A percentile compares a stretch with the other conserved stretches of the same genome.
These are phyloP conservation scores for Panaeolus papilionaceus DNA, from an alignment of 768 basidiomycete species.

Conservation along the genomic window DNA sequence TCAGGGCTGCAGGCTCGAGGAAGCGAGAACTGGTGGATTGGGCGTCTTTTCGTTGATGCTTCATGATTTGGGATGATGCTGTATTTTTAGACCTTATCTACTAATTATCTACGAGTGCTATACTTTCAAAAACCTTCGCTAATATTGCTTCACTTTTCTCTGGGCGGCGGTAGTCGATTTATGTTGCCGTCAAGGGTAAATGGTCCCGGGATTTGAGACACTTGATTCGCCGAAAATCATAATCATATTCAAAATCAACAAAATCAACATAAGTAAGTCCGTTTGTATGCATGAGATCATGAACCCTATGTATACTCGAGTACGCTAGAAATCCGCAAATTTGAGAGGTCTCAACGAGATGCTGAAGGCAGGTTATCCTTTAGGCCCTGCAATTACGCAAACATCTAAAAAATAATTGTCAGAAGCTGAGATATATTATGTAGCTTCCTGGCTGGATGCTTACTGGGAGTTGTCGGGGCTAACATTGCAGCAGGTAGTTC, in stretches of 20 bases:
- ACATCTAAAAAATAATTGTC: background rate
- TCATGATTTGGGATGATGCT: background rate
- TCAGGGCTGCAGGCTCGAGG: slow-evolving; percentile 34
- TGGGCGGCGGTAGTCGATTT: too few species aligned
- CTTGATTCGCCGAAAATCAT: background rate
- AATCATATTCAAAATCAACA: background rate
- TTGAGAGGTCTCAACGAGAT: background rate
- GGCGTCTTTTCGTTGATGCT: slow-evolving; percentile 29
- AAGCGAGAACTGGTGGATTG: slow-evolving; percentile 40
- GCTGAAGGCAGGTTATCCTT: background rate
- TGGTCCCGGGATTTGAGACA: background rate
- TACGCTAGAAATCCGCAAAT: background rate
- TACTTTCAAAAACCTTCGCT: too few species aligned
- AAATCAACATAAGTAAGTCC: background rate
- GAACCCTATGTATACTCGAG: background rate
- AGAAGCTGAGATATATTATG: background rate
- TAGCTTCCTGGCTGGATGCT: background rate
- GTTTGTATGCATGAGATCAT: background rate
- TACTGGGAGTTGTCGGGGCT: slow-evolving; percentile 30
- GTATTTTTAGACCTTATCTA: background rate
- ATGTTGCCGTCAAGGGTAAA: too few species aligned
- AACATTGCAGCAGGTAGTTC: slow-evolving; percentile 31
- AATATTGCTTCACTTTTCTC: too few species aligned
- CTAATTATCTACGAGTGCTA: background rate
- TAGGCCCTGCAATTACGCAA: slow-evolving; percentile 7